Percentiles rank a stretch among this genome's conserved stretches.
These are phyloP conservation scores for Musa balbisiana DNA, from an alignment of 202 grass and related monocot genomes.

Conservation along the genomic window DNA sequence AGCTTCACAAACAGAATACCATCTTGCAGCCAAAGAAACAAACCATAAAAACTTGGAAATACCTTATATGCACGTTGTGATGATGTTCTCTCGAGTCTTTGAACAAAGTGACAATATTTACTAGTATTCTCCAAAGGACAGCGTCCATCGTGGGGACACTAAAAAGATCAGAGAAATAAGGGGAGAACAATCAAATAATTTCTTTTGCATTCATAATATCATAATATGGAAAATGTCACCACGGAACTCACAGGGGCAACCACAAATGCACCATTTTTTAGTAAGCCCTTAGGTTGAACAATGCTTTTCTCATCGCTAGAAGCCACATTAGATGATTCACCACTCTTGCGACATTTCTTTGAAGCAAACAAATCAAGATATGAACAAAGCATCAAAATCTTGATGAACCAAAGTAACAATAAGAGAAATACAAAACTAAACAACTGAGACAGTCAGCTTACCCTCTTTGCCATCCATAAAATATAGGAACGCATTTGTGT, in stretches of 20 bases:
- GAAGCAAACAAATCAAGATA: slow-evolving; percentile 11
- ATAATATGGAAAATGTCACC: neutral
- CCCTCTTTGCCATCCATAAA: slow-evolving; percentile 97
- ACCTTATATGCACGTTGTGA: slow-evolving; percentile 86
- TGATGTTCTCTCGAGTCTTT: slow-evolving; percentile 86
- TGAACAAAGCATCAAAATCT: slow-evolving; percentile 11
- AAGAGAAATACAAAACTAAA: neutral
- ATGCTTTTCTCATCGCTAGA: slow-evolving; percentile 48
- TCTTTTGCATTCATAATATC: neutral
- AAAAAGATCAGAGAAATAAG: slow-evolving; percentile 13
- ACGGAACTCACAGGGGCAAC: slow-evolving; percentile 75
- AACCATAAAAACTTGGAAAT: slow-evolving; percentile 10
- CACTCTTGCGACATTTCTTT: slow-evolving; percentile 45
- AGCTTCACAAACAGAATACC: neutral
- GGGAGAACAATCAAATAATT: slow-evolving; percentile 12
- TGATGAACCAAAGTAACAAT: slow-evolving; percentile 24
- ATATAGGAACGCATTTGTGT: slow-evolving; percentile 95
- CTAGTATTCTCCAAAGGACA: slow-evolving; percentile 84
- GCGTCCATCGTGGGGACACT: slow-evolving; percentile 88
- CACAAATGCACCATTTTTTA: slow-evolving; percentile 76
- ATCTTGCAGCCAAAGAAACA: neutral
- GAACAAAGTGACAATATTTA: slow-evolving; percentile 97
- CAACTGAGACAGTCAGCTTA: slow-evolving; percentile 30
- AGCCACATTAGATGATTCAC: slow-evolving; percentile 30
- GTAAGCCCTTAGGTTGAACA: slow-evolving; percentile 26